Evolutionary conservation across 2,329 filamentous ascomycete genomes (phyloP), one percentile per base, ranked within the genome.

Genomic region (Penicillium paneum): DNA sequence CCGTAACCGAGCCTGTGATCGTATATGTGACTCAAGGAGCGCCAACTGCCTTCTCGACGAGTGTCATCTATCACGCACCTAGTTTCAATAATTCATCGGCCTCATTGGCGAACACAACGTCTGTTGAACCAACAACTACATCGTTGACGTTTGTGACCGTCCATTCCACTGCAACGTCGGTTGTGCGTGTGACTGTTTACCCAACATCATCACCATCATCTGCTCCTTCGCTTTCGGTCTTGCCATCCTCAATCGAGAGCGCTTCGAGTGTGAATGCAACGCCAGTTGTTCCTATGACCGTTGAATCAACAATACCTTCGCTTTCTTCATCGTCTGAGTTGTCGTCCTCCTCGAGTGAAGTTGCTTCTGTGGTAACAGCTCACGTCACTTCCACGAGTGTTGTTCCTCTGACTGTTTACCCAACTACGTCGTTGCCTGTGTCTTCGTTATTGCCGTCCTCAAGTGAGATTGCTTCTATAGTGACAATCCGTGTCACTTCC

Each of bases 1-100:
- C 36, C 8, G 42, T 53, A 35, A 48, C 43, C 12, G 21, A 49
- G 15, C 50, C 50, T 35, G 35, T 53, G 19, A 53, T 53, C 8
- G 50, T 53, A 5, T 53, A 49, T 41, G 43, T 52, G 21, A 52
- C 43, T 19, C 21, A 39, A 19, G 42, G 43, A 29, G 32, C 35
- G n/a, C n/a, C 35, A n/a, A 41, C 3, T 19, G 29, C 43, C 3
- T 32, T 32, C 15, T 34, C 50, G 7, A 52, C 50, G 41, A 48
- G 35, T 43, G 39, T 17, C 13, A n/a, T 39, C 8, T n/a, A 28
- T 1, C 21, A 13, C 1, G 17, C n/a, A 26, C 12, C 29, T 13
- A 41, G 21, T 41, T 13, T 19, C 19, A 41, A 21, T 13, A 32
- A 12, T 13, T 38, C 49, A 13, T 11, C 17, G 4, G 26, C 35